Base-by-base conservation (phyloP, 441 rosid species). In the Capsella rubella region DNA sequence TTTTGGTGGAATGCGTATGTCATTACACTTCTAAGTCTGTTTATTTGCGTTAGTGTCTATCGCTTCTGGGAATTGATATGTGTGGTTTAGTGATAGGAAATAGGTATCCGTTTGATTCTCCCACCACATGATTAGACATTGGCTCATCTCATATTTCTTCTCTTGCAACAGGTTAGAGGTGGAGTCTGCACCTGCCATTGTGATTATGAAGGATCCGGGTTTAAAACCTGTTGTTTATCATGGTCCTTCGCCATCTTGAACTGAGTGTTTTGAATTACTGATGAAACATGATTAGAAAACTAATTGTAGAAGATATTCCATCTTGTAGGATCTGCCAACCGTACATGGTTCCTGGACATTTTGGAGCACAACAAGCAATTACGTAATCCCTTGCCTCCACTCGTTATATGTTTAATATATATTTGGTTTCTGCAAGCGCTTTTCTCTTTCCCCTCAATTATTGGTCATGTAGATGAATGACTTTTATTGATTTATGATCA, bases 1-100 rank as follows among this genome's bases (percentile, higher is more conserved):
- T 71, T 91, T 66, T 95, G 99, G 99, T 95, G 98, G 99, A 95
- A 83, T 79, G 69, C 80, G 99, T 93, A 90, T 57, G 97, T 85
- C 21, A 66, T 49, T 78, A 70, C 73, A 55, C 47, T 67, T 77
- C 73, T 45, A 54, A 28, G 58, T 69, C 69, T 72, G 67, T 39
- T 56, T 57, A 52, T 71, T 52, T 18, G 14, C 28, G 3, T 39
- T 46, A 39, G 8, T 71, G 1, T 58, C 59, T 72, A 31, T 51
- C 34, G 31, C 72, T 70, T 32, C 29, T 65, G 42, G 32, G 49
- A 64, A 47, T 56, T 25, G 14, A 31, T 62, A 40, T 66, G n/a
- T 63, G 15, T 73, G 42, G 43, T 57, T 65, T 53, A 46, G 54
- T 53, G 68, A 49, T 42, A 4, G 47, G 47, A 42, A 39, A 13